These are phyloP conservation scores for Fusarium begoniae DNA, from an alignment of 2,329 filamentous ascomycete species.

Conservation along the genomic window DNA sequence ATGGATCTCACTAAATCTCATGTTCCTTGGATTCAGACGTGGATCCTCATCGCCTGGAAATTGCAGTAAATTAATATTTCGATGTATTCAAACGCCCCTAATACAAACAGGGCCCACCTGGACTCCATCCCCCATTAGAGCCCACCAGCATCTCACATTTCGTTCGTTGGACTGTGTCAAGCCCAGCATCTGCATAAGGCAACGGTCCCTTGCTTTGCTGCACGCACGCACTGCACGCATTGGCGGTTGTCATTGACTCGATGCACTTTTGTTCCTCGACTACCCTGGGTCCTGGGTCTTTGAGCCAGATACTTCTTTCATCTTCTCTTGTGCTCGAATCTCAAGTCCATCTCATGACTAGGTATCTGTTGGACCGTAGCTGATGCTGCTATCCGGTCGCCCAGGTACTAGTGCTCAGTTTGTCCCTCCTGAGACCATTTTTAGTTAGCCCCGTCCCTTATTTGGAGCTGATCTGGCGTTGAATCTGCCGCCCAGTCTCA, in stretches of 20 bases:
- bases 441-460: conserved; percentile 9
- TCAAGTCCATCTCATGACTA: neutral
- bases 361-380: neutral
- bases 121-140: conserved; percentile 22
- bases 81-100: conserved; percentile 32
- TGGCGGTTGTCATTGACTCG: conserved; percentile 10
- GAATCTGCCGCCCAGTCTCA: conserved; percentile 8
- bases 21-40: conserved; percentile 12
- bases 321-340: neutral
- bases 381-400: conserved; percentile 22
- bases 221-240: neutral
- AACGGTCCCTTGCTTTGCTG: conserved; percentile 15
- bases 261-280: neutral
- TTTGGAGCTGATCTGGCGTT: conserved; percentile 26
- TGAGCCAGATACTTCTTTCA: neutral
- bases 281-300: neutral
- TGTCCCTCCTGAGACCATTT: conserved; percentile 17
- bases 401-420: conserved; percentile 3
- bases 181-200: conserved; percentile 6
- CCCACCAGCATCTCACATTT: conserved; percentile 22
- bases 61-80: conserved; percentile 29
- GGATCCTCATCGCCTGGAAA: conserved; percentile 35
- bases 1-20: conserved; percentile 11
- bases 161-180: conserved; percentile 20
- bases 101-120: conserved; percentile 30